Base-by-base conservation (phyloP, 805 yeast genomes). In the Candida ponderosae region DNA sequence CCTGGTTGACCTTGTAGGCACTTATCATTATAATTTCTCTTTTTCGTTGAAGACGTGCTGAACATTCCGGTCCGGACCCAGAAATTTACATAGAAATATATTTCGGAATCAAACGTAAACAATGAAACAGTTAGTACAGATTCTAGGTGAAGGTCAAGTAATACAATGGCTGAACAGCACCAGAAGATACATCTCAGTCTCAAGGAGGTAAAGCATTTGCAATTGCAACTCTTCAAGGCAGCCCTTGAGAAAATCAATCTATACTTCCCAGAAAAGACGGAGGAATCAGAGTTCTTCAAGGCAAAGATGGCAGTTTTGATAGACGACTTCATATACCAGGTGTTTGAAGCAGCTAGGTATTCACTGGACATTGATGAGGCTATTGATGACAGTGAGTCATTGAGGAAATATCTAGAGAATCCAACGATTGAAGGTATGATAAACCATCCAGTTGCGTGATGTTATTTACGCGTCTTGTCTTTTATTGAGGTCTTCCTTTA, bases 361-460 rank as follows among this genome's bases (percentile, higher is more conserved):
- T 74, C 79, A 8, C 44, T 86, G 43, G 63, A 70, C 1, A 65
- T 86, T 14, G 81, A 77, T 48, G 89, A 84, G 6, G 51, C 49
- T 21, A 68, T 67, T 31, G 51, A 65, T 45, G 47, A 61, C 5
- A 41, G 43, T 1, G 54, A 43, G 11, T 45, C 48, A 14, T 36
- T 63, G 17, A 43, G 46, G 28, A 32, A 44, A 7, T 28, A 47
- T 10, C 42, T 54, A 17, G 46, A 46, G 30, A 52, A 49, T 15
- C 45, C 53, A 8, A 38, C 47, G 29, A 43, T 48, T 38, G 42
- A 46, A 38, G 54, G 38, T 17, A 29, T 36, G 23, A 36, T 34
- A 13, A 17, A n/a, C 15, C n/a, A n/a, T n/a, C n/a, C n/a, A n/a
- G n/a, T n/a, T n/a, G n/a, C n/a, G n/a, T n/a, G n/a, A n/a, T n/a